Conservation (phyloP, 169 alveolate genomes). For the Plasmodium gonderi region DNA sequence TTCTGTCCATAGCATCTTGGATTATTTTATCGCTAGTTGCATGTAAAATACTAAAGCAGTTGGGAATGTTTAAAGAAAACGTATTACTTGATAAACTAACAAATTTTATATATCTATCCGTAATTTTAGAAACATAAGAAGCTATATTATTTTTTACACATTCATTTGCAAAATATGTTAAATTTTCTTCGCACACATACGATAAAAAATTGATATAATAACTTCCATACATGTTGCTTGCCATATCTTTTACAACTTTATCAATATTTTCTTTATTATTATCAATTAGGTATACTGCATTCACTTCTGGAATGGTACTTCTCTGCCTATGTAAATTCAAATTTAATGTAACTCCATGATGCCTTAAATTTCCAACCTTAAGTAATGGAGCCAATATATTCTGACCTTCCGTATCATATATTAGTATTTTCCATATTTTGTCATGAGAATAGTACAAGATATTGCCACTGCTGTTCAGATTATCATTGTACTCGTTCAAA, state of each 20-base stretch:
- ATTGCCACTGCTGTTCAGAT: slow-evolving; percentile 56
- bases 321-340: slow-evolving; percentile 81
- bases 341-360: slow-evolving; percentile 89
- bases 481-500: slow-evolving; percentile 46
- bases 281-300: slow-evolving; percentile 86
- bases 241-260: slow-evolving; percentile 85
- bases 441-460: slow-evolving; percentile 76
- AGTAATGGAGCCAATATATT: slow-evolving; percentile 86
- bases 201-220: slow-evolving; percentile 87
- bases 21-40: slow-evolving; percentile 75
- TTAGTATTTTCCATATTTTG: slow-evolving; percentile 88
- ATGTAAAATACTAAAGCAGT: slow-evolving; percentile 79
- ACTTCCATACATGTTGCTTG: slow-evolving; percentile 85
- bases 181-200: slow-evolving; percentile 82
- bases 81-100: slow-evolving; percentile 84
- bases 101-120: slow-evolving; percentile 90
- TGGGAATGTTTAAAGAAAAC: slow-evolving; percentile 87
- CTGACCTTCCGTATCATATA: slow-evolving; percentile 86
- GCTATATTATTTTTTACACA: slow-evolving; percentile 86
- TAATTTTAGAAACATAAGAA: slow-evolving; percentile 84
- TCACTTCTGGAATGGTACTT: slow-evolving; percentile 89
- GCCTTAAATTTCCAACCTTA: slow-evolving; percentile 87
- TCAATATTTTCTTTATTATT: slow-evolving; percentile 79
- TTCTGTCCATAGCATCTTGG: slow-evolving; percentile 72
- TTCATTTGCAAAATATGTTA: slow-evolving; percentile 85